phyloP scores from a whole-genome alignment of 2,329 filamentous ascomycete species.

The Colletotrichum zoysiae region DNA sequence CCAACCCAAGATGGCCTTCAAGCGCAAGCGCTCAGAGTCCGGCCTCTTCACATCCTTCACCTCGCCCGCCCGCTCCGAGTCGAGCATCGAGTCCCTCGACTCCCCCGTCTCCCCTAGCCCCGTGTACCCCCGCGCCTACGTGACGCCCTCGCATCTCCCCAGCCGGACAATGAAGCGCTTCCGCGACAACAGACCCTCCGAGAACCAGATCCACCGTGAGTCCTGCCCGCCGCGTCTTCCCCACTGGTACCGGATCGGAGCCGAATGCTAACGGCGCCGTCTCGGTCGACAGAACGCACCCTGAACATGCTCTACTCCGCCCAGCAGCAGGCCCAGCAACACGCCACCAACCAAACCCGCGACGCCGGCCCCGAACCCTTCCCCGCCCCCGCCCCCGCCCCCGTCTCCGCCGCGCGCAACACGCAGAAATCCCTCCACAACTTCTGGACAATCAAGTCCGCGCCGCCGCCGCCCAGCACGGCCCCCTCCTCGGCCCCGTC shows the following conservation, averaged over 20 bases:
- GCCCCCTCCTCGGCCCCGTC: constrained; percentile 49
- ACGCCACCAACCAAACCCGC: constrained; percentile 40
- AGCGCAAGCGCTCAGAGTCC: constrained; percentile 73
- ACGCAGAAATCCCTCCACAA: constrained; percentile 68
- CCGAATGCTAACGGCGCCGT: neutral
- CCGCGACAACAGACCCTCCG: constrained; percentile 69
- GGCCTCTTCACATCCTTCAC: constrained; percentile 62
- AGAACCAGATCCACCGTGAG: constrained; percentile 68
- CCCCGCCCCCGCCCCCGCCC: constrained; percentile 29
- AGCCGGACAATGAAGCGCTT: constrained; percentile 73
- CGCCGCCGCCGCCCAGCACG: constrained; percentile 47
- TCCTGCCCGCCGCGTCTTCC: constrained; percentile 38
- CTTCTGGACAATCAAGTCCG: constrained; percentile 69
- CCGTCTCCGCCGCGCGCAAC: constrained; percentile 8
- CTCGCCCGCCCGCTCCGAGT: constrained; percentile 52
- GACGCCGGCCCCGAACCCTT: constrained; percentile 39
- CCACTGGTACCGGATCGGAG: neutral
- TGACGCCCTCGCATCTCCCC: constrained; percentile 59
- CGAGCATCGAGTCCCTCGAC: constrained; percentile 52
- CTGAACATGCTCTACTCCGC: constrained; percentile 70
- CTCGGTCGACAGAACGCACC: constrained; percentile 62
- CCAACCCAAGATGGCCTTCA: constrained; percentile 63
- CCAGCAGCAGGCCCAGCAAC: constrained; percentile 52
- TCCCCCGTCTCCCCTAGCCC: constrained; percentile 46
- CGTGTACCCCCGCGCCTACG: constrained; percentile 48